Base-by-base conservation (phyloP, 2,329 filamentous ascomycete genomes). In the Cladorrhinum sp. region DNA sequence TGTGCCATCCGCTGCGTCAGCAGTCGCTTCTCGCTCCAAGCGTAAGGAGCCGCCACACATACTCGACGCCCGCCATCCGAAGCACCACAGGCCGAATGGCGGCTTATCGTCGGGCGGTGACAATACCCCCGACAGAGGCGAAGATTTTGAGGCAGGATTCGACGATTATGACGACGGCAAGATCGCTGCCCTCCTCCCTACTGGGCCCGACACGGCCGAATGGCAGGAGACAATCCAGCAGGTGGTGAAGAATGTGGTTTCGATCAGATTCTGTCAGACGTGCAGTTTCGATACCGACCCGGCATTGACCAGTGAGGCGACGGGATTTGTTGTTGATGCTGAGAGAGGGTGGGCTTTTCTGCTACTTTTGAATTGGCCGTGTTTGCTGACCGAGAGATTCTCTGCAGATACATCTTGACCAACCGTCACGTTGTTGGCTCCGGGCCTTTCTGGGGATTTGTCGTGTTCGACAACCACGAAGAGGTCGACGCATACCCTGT, bases 191-290 rank as follows among this genome's bases (percentile, higher is more conserved):
- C 53, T 73, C 29, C 68, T 70, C 2, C 58, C 68, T 1, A 59
- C 59, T 10, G 68, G 62, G 16, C 66, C 71, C 20, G 72, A 74
- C 59, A 70, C 71, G 50, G 70, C 70, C 51, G 72, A 74, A 77
- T 99, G 95, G 95, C 93, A 98, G 76, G 90, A 88, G 55, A 97
- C 93, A 0, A 96, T 98, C 62, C 93, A 97, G 75, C 89, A 87
- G 63, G 95, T 99, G 2, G 93, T 99, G 57, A 88, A 89, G 73
- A 96, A 93, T 68, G 95, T 98, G 18, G 95, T 99, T 54, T 96
- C 93, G n/a, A 98, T 99, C 70, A 90, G 96, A 67, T 99, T 99
- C 79, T 98, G 93, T 74, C 92, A 97, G 81, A 97, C 95, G 0
- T 96, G 91, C 74, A 93, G 93, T 23, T 99, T 99, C 74, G 95